phyloP scores from a whole-genome alignment of 257 asterid genomes.

The Solanum sitiens region DNA sequence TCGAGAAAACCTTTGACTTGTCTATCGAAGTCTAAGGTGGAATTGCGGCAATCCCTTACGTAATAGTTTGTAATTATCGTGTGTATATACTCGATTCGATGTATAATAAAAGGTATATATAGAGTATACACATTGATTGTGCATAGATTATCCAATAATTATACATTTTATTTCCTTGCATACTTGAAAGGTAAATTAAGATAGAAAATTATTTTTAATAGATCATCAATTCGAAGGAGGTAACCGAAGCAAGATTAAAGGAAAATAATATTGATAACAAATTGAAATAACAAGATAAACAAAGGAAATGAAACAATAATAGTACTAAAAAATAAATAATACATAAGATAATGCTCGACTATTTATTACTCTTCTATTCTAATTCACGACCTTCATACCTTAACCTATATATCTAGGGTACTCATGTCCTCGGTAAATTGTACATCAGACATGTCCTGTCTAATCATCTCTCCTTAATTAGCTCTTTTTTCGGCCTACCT shows the following conservation, averaged over 20 bases:
- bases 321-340: background rate
- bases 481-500: background rate
- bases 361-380: background rate
- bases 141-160: background rate
- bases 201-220: background rate
- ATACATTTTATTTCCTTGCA: background rate
- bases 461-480: too few relatives aligned
- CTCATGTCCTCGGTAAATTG: too few relatives aligned
- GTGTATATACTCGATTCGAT: background rate
- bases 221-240: background rate
- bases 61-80: background rate
- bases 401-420: background rate
- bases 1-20: background rate
- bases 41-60: background rate
- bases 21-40: background rate
- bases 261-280: background rate
- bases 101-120: background rate
- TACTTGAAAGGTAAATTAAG: background rate
- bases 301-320: background rate
- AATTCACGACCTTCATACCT: fast-evolving
- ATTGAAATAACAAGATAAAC: background rate
- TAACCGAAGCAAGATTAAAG: background rate
- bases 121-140: background rate
- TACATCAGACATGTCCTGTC: too few relatives aligned
- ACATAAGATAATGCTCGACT: background rate